These are phyloP conservation scores for Aureobasidium sp. DNA, from an alignment of 2,329 filamentous ascomycete genomes.

Conservation along the genomic window DNA sequence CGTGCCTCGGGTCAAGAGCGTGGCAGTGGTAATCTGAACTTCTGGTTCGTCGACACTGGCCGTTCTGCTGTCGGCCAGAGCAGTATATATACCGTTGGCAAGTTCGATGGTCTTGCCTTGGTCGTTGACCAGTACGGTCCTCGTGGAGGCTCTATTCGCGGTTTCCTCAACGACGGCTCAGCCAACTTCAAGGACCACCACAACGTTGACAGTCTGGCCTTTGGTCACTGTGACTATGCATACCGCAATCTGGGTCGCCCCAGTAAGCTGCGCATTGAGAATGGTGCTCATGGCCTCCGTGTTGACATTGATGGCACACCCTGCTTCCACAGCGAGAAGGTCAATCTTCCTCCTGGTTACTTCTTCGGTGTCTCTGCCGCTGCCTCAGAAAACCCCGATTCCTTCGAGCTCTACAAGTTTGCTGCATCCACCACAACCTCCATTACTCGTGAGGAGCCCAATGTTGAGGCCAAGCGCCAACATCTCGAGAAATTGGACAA, in stretches of 20 bases:
- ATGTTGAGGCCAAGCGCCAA: slow-evolving; percentile 23
- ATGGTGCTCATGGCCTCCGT: slow-evolving; percentile 55
- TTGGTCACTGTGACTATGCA: slow-evolving; percentile 82
- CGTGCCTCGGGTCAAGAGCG: slow-evolving; percentile 77
- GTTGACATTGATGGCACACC: slow-evolving; percentile 71
- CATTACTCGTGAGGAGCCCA: slow-evolving; percentile 22
- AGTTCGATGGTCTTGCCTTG: slow-evolving; percentile 84
- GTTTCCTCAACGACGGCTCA: slow-evolving; percentile 86
- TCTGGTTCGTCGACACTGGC: slow-evolving; percentile 74
- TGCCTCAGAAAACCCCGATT: slow-evolving; percentile 85
- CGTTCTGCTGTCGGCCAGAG: slow-evolving; percentile 55
- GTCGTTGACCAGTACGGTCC: slow-evolving; percentile 79
- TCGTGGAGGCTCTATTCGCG: slow-evolving; percentile 70
- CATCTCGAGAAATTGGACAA: slow-evolving; percentile 22
- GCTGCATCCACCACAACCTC: slow-evolving; percentile 49
- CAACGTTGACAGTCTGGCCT: slow-evolving; percentile 75
- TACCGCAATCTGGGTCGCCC: slow-evolving; percentile 89
- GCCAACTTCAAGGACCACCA: slow-evolving; percentile 69
- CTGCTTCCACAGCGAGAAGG: slow-evolving; percentile 76
- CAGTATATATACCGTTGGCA: slow-evolving; percentile 75
- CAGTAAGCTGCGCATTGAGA: slow-evolving; percentile 69
- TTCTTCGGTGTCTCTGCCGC: slow-evolving; percentile 80
- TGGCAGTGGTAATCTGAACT: slow-evolving; percentile 79
- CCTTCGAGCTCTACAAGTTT: slow-evolving; percentile 87
- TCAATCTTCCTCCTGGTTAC: slow-evolving; percentile 70